A percentile compares a stretch with the other conserved stretches of the same genome.
Evolutionary conservation across 73 alveolate species (phyloP).

Genomic region (Paramecium caudatum): DNA sequence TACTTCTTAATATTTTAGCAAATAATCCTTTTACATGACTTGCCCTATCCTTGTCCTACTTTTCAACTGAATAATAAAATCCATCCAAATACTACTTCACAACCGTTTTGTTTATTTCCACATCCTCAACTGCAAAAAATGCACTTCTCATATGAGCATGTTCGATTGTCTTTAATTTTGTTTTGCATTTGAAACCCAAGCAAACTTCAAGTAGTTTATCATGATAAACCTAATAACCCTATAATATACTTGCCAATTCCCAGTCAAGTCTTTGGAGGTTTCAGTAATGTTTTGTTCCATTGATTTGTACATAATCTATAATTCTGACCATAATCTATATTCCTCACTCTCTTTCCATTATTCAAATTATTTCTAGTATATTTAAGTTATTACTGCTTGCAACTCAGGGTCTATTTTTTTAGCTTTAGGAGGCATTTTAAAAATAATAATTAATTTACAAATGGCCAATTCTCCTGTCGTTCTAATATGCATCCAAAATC

Average conservation of each 20-base stretch:
- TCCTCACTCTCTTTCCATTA: slow-evolving; percentile 68
- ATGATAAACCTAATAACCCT: slow-evolving; percentile 30
- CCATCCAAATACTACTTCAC: slow-evolving; percentile 68
- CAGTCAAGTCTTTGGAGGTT: slow-evolving; percentile 57
- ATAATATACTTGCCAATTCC: slow-evolving; percentile 57
- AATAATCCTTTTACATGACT: slow-evolving; percentile 52
- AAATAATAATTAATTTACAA: slow-evolving; percentile 1
- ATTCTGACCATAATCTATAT: slow-evolving; percentile 59
- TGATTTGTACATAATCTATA: slow-evolving; percentile 26
- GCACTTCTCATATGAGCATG: slow-evolving; percentile 73
- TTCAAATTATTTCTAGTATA: slow-evolving; percentile 9
- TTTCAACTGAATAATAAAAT: slow-evolving; percentile 68
- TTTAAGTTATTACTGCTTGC: background rate
- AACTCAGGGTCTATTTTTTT: slow-evolving; percentile 60
- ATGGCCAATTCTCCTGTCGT: slow-evolving; percentile 50
- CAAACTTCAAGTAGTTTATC: slow-evolving; percentile 27
- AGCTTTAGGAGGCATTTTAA: slow-evolving; percentile 55
- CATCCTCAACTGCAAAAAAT: slow-evolving; percentile 76
- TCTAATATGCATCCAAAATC: slow-evolving; percentile 43
- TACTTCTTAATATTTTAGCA: slow-evolving; percentile 65
- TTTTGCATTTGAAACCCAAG: slow-evolving; percentile 9
- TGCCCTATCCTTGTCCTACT: slow-evolving; percentile 57
- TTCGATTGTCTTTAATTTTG: slow-evolving; percentile 62
- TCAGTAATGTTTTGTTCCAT: slow-evolving; percentile 45
- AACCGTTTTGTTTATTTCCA: slow-evolving; percentile 62